Conservation (phyloP, 371 early-diverging fungal species). For the Choanephora cucurbitarum region DNA sequence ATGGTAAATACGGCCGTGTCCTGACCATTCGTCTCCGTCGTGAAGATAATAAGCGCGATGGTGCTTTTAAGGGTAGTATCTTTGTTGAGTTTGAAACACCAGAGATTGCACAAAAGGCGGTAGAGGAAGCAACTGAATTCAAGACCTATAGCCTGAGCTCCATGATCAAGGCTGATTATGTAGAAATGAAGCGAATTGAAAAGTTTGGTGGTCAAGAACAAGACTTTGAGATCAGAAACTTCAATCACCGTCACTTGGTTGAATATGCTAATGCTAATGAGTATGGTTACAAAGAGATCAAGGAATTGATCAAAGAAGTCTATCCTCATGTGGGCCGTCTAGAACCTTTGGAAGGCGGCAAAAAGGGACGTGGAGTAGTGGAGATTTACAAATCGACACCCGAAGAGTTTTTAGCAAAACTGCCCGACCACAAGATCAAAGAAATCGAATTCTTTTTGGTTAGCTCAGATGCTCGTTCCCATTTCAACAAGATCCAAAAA, state of each 20-base stretch:
- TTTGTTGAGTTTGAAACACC: conserved; percentile 48
- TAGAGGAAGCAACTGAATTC: conserved; percentile 22
- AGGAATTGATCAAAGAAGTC: conserved; percentile 20
- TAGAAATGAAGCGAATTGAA: conserved; percentile 45
- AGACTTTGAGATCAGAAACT: background rate
- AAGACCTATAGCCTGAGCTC: conserved; percentile 15
- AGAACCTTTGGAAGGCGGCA: conserved; percentile 12
- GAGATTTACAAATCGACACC: conserved; percentile 32
- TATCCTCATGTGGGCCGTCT: conserved; percentile 20
- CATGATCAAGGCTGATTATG: conserved; percentile 47
- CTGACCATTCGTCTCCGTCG: conserved; percentile 34
- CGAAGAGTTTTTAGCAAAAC: conserved; percentile 35
- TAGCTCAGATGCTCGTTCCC: conserved; percentile 21
- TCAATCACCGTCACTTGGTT: conserved; percentile 23
- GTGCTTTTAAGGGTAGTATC: conserved; percentile 41
- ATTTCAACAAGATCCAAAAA: conserved; percentile 27
- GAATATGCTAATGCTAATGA: conserved; percentile 38
- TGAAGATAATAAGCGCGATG: conserved; percentile 32
- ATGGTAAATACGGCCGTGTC: conserved; percentile 43
- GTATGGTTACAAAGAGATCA: conserved; percentile 29
- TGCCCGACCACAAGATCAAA: conserved; percentile 32
- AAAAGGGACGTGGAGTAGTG: conserved; percentile 33
- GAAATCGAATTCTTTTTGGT: conserved; percentile 17
- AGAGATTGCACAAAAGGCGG: conserved; percentile 31
- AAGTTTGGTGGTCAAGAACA: conserved; percentile 26